phyloP scores from a whole-genome alignment of 1,139 yeast species.

The Cylindricascospora bacillispora region DNA sequence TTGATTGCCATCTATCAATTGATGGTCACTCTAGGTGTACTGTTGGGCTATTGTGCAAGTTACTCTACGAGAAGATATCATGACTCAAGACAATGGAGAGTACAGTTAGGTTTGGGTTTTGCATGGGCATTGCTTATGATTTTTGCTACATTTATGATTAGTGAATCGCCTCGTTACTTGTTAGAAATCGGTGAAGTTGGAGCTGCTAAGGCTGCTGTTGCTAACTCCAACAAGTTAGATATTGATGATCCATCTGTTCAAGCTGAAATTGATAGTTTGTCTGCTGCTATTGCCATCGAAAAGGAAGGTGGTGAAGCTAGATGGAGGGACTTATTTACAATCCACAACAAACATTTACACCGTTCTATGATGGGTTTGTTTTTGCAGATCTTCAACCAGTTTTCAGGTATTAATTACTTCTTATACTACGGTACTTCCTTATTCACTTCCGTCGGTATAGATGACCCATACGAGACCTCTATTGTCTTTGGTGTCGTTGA shows the following conservation, averaged over 20 bases:
- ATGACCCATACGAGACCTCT: constrained; percentile 58
- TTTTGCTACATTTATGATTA: constrained; percentile 49
- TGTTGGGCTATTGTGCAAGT: constrained; percentile 46
- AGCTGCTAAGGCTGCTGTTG: constrained; percentile 39
- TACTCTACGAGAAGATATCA: constrained; percentile 39
- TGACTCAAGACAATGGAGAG: constrained; percentile 44
- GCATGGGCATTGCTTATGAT: constrained; percentile 30
- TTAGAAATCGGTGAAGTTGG: constrained; percentile 39
- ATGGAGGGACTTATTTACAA: constrained; percentile 26
- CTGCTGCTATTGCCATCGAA: constrained; percentile 43
- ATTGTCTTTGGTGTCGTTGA: constrained; percentile 64
- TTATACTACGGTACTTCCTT: constrained; percentile 4
- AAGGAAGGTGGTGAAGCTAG: constrained; percentile 24
- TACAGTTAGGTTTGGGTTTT: constrained; percentile 40
- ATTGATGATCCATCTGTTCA: constrained; percentile 33
- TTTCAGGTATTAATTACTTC: constrained; percentile 4
- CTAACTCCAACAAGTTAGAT: constrained; percentile 33
- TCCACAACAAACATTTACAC: constrained; percentile 32
- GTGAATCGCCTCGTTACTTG: constrained; percentile 66
- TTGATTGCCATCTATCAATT: constrained; percentile 48
- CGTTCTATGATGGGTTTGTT: constrained; percentile 51
- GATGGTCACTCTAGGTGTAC: constrained; percentile 47
- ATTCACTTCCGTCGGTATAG: constrained; percentile 31
- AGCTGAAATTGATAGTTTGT: constrained; percentile 45
- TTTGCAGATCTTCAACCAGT: constrained; percentile 31